phyloP scores from a whole-genome alignment of 176 grass and related monocot genomes.

The Zoysia pacifica region DNA sequence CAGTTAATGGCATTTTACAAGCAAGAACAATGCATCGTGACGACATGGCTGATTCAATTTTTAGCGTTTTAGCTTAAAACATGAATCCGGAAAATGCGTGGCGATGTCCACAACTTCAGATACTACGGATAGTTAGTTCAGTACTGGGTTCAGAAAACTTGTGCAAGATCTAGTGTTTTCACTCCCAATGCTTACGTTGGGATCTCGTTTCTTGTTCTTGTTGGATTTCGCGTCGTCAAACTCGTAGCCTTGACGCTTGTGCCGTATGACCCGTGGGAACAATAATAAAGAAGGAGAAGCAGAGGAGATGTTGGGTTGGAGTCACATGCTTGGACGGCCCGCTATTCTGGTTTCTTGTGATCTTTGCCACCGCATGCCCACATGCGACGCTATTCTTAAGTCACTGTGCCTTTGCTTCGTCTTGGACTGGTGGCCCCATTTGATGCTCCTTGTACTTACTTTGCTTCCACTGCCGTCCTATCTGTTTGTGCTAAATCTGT shows the following conservation, averaged over 20 bases:
- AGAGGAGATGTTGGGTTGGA: slow-evolving; percentile 30
- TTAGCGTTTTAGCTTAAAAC: neutral
- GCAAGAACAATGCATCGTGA: neutral
- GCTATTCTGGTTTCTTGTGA: slow-evolving; percentile 36
- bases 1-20: neutral
- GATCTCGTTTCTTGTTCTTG: neutral
- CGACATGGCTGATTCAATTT: neutral
- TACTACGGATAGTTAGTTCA: neutral
- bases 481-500: slow-evolving; percentile 33
- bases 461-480: slow-evolving; percentile 39
- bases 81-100: neutral
- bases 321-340: slow-evolving; percentile 54
- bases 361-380: neutral
- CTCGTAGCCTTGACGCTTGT: slow-evolving; percentile 6
- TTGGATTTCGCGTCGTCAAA: slow-evolving; percentile 8
- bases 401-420: slow-evolving; percentile 36
- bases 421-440: slow-evolving; percentile 3
- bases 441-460: slow-evolving; percentile 39
- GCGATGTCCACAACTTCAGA: neutral
- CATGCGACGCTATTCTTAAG: neutral
- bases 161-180: neutral
- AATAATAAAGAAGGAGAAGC: slow-evolving; percentile 1
- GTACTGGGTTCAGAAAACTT: neutral
- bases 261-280: neutral
- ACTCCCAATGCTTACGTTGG: neutral